These are phyloP conservation scores for Eucalyptus paniculata DNA, from an alignment of 345 rosid genomes.

Conservation along the genomic window DNA sequence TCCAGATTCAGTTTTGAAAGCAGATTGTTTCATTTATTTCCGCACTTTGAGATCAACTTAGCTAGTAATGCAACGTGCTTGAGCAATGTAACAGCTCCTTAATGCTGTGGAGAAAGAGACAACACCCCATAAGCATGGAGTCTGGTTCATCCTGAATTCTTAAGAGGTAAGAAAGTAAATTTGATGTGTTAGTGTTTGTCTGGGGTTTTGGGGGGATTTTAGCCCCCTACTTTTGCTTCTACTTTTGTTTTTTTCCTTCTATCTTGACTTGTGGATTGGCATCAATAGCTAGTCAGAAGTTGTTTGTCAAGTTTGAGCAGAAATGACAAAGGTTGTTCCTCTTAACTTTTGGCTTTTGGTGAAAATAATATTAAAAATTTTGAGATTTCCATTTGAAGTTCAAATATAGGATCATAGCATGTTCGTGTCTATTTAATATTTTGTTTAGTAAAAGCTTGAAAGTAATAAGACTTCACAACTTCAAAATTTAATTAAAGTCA, in stretches of 20 bases:
- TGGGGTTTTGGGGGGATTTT: background rate
- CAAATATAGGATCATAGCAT: background rate
- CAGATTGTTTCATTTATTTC: background rate
- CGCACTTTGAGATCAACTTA: background rate
- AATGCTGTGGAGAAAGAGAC: background rate
- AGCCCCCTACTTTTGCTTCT: background rate
- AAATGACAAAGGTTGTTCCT: background rate
- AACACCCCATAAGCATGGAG: background rate
- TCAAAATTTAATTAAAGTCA: background rate
- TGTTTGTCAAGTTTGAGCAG: background rate
- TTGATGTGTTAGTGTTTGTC: background rate
- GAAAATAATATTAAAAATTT: background rate
- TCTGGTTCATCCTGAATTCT: background rate
- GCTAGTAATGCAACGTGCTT: background rate
- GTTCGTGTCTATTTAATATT: background rate
- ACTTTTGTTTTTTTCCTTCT: background rate
- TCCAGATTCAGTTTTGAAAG: background rate
- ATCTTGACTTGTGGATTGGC: background rate
- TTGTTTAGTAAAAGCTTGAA: background rate
- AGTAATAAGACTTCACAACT: background rate
- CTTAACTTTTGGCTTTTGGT: background rate
- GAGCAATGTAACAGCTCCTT: background rate
- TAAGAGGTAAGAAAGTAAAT: background rate
- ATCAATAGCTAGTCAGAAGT: background rate
- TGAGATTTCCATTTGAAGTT: background rate